A percentile compares a stretch with the other conserved stretches of the same genome.
Evolutionary conservation across 176 grass and related monocot genomes (phyloP).

Genomic region (Alloteropsis semialata): DNA sequence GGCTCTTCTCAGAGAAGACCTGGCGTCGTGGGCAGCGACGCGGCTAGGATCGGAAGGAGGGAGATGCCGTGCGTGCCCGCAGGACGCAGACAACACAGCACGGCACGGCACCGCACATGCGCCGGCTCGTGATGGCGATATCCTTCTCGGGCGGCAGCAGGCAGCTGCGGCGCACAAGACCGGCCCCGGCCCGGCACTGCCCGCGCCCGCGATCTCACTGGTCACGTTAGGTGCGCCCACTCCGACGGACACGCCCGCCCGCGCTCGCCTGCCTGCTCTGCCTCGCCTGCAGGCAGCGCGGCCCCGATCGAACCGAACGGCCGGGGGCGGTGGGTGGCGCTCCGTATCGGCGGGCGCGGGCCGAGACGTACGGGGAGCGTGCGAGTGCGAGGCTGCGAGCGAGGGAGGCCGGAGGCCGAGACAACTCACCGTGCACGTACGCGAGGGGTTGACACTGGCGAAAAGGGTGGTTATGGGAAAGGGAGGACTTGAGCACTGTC

Average conservation of each 20-base stretch:
- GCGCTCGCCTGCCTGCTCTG: not conserved
- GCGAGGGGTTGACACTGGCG: not conserved
- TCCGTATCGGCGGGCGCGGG: not conserved
- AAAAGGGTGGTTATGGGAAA: no score
- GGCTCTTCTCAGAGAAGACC: not conserved
- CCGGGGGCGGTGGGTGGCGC: not conserved
- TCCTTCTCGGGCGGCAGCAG: not conserved
- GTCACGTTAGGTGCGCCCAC: slow-evolving; percentile 27
- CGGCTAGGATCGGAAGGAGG: not conserved
- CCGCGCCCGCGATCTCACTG: not conserved
- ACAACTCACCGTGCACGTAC: not conserved
- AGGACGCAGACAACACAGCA: not conserved
- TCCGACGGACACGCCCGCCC: not conserved
- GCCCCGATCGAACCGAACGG: not conserved
- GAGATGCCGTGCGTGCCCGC: not conserved
- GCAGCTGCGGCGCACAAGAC: not conserved
- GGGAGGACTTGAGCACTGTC: not conserved
- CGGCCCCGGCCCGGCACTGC: not conserved
- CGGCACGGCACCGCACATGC: not conserved
- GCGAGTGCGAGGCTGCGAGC: not conserved
- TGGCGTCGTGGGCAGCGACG: not conserved
- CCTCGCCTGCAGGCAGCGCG: not conserved
- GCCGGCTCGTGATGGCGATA: not conserved
- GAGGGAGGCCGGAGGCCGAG: not conserved
- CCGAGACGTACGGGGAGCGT: not conserved